phyloP scores from a whole-genome alignment of 257 asterid genomes.

The Solanum bulbocastanum region DNA sequence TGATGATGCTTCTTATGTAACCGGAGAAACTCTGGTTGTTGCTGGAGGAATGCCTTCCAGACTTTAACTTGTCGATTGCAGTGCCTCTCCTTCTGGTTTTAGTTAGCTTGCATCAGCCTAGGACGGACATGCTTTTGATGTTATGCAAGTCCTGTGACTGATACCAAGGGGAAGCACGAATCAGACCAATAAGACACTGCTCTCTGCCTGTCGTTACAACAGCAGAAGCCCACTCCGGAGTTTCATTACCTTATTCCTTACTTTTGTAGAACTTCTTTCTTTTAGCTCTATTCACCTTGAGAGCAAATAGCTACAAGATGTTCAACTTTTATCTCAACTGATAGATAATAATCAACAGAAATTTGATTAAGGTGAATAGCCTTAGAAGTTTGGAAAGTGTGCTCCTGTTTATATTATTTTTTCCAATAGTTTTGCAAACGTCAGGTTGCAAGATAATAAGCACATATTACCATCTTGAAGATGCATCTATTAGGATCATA shows the following conservation, averaged over 20 bases:
- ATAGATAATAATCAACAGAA: background rate
- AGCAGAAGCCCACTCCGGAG: background rate
- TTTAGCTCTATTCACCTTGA: background rate
- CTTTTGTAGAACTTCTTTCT: background rate
- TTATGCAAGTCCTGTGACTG: background rate
- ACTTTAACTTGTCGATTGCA: conserved; percentile 23
- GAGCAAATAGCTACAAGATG: background rate
- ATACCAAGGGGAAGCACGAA: background rate
- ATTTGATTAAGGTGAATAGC: background rate
- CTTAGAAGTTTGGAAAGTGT: background rate
- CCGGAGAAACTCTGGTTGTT: conserved; percentile 74
- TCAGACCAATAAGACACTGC: background rate
- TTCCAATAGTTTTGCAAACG: background rate
- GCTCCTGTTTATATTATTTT: background rate
- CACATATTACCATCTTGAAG: background rate
- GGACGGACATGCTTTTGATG: background rate
- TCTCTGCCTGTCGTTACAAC: background rate
- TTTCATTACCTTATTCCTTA: background rate
- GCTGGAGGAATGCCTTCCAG: conserved; percentile 87
- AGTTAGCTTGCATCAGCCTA: background rate
- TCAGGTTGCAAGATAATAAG: background rate
- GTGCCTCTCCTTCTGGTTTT: background rate
- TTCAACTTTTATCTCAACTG: background rate
- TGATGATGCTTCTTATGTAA: conserved; percentile 75
- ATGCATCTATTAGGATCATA: background rate